A percentile compares a stretch with the other conserved stretches of the same genome.
Conservation (phyloP, 2,329 filamentous ascomycete species). For the Aureobasidium sp. region DNA sequence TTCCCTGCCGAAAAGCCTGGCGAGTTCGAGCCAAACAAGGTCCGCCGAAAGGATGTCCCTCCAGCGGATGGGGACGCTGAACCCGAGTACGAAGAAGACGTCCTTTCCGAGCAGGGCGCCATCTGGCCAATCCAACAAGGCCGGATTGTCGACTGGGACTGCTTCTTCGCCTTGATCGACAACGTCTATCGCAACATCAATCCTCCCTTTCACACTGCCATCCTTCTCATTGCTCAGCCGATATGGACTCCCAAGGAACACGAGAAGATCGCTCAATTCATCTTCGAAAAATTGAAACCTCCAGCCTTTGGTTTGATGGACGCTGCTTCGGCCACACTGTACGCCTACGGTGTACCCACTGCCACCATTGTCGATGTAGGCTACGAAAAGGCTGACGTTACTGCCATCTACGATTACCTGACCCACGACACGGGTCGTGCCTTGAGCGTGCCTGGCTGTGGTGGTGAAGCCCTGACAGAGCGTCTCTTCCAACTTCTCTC, state of each 20-base stretch:
- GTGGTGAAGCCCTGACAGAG: constrained; percentile 79
- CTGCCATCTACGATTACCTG: constrained; percentile 75
- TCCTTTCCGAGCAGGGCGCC: constrained; percentile 77
- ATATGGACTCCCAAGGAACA: constrained; percentile 83
- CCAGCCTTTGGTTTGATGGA: constrained; percentile 88
- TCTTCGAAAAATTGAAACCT: constrained; percentile 96
- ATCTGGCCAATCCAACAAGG: constrained; percentile 79
- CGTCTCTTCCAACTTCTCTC: constrained; percentile 59
- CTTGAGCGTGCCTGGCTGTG: constrained; percentile 56
- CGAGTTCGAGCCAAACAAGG: constrained; percentile 73
- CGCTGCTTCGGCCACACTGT: constrained; percentile 70
- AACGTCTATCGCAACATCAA: constrained; percentile 86
- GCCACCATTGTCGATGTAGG: constrained; percentile 89
- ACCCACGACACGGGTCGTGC: constrained; percentile 61
- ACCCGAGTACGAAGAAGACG: constrained; percentile 76
- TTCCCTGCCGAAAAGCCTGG: constrained; percentile 70
- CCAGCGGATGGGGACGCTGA: constrained; percentile 43
- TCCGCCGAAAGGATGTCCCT: constrained; percentile 43
- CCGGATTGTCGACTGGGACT: constrained; percentile 79
- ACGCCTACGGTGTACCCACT: constrained; percentile 71
- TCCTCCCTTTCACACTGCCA: constrained; percentile 87
- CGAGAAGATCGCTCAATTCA: constrained; percentile 82
- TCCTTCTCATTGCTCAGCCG: constrained; percentile 82
- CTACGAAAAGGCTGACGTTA: constrained; percentile 85
- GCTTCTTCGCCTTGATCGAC: constrained; percentile 86